Percentiles rank a stretch among this genome's conserved stretches.
These are phyloP conservation scores for Myxozyma geophila DNA, from an alignment of 805 yeast genomes.

Conservation along the genomic window DNA sequence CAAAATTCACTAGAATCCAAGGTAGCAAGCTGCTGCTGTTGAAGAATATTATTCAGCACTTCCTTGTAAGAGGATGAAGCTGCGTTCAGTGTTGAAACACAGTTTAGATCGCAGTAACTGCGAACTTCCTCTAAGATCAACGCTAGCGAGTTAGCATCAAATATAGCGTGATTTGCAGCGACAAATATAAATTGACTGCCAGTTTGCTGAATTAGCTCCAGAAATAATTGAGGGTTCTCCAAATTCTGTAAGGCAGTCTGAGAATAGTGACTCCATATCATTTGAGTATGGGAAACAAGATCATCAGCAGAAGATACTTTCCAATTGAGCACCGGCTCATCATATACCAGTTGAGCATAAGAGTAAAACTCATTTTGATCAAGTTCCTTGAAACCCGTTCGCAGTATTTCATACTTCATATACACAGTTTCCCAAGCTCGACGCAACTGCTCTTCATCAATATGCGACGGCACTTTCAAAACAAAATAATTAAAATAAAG, in stretches of 20 bases:
- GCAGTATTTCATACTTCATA: slow-evolving; percentile 26
- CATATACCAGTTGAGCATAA: slow-evolving; percentile 33
- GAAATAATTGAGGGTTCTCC: slow-evolving; percentile 25
- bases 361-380: slow-evolving; percentile 15
- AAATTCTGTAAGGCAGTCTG: slow-evolving; percentile 12
- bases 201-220: slow-evolving; percentile 13
- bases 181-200: slow-evolving; percentile 16
- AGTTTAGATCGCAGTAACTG: not conserved
- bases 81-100: not conserved
- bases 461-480: slow-evolving; percentile 22
- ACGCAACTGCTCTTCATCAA: not conserved
- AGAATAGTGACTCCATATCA: not conserved
- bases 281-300: not conserved
- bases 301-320: not conserved
- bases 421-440: slow-evolving; percentile 22
- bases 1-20: slow-evolving; percentile 16
- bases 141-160: slow-evolving; percentile 30
- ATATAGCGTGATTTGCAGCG: slow-evolving; percentile 36
- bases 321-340: slow-evolving; percentile 11
- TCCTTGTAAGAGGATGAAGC: not conserved
- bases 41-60: slow-evolving; percentile 17
- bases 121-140: slow-evolving; percentile 15
- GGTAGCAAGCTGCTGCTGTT: not conserved
- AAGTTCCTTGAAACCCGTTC: slow-evolving; percentile 34
- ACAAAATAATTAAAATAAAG: slow-evolving; percentile 30